Conservation (phyloP, 495 filamentous ascomycete genomes). For the Aspergillus ostianus region DNA sequence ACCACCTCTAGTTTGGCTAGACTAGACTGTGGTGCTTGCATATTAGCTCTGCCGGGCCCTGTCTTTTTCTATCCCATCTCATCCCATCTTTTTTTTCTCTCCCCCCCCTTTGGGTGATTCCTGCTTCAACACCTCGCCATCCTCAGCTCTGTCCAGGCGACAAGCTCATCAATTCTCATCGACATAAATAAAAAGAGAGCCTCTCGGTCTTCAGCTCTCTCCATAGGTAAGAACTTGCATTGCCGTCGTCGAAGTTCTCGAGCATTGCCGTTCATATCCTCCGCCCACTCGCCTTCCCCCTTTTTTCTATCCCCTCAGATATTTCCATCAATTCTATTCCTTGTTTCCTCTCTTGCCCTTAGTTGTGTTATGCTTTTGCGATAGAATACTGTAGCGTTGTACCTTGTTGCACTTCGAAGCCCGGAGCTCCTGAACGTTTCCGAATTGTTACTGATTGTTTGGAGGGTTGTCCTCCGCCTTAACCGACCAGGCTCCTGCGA, state of each 20-base stretch:
- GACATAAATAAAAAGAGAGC: not conserved
- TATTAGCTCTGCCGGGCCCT: conserved; percentile 24
- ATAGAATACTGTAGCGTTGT: not conserved
- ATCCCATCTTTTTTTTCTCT: conserved; percentile 18
- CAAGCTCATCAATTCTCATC: conserved; percentile 18
- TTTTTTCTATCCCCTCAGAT: not conserved
- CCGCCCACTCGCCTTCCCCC: not conserved
- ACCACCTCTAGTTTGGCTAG: conserved; percentile 9
- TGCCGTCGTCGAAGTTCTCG: conserved; percentile 5
- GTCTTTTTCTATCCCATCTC: conserved; percentile 20
- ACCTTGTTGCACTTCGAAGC: not conserved
- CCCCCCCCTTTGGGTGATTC: conserved; percentile 15
- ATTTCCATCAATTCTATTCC: conserved; percentile 2
- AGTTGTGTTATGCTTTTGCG: not conserved
- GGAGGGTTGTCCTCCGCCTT: not conserved
- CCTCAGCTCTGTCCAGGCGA: conserved; percentile 32
- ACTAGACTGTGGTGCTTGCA: conserved; percentile 26
- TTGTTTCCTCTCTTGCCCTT: conserved; percentile 2
- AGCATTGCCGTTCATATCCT: conserved; percentile 4
- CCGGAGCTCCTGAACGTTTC: not conserved
- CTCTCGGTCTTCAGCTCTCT: not conserved
- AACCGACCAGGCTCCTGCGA: not conserved
- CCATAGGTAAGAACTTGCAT: conserved; percentile 2
- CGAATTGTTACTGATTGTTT: conserved; percentile 3
- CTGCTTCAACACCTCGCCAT: conserved; percentile 17